Evolutionary conservation across 78 protist species (phyloP).

Genomic region (Mantamonas sphyraenae): DNA sequence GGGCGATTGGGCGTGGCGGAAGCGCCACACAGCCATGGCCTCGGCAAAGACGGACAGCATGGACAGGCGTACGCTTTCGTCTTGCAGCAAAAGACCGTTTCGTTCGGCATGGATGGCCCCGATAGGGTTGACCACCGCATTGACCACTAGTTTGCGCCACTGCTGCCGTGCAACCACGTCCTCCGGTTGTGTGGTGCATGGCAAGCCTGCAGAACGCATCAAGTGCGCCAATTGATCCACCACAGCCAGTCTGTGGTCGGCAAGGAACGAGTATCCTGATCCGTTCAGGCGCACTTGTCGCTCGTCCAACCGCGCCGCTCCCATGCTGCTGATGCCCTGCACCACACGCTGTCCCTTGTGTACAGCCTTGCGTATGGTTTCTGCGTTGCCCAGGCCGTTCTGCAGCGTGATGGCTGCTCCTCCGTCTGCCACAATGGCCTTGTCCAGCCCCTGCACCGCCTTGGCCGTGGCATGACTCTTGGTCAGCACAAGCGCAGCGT

Average conservation of each 20-base stretch:
- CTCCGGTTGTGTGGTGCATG: neutral
- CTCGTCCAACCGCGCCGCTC: slow-evolving; percentile 16
- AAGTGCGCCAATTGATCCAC: neutral
- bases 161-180: slow-evolving; percentile 18
- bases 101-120: slow-evolving; percentile 35
- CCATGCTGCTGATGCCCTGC: slow-evolving; percentile 63
- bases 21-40: too few species aligned
- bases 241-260: neutral
- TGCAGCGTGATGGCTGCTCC: slow-evolving; percentile 61
- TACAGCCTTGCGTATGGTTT: slow-evolving; percentile 10
- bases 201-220: neutral
- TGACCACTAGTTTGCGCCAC: slow-evolving; percentile 63
- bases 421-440: slow-evolving; percentile 5
- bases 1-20: too few species aligned
- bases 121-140: slow-evolving; percentile 73
- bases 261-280: slow-evolving; percentile 35
- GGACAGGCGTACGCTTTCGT: neutral
- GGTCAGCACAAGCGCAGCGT: slow-evolving; percentile 35
- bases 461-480: slow-evolving; percentile 38
- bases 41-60: too few species aligned
- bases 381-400: slow-evolving; percentile 75
- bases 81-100: neutral
- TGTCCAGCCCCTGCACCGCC: slow-evolving; percentile 38
- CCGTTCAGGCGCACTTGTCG: slow-evolving; percentile 61
- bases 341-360: slow-evolving; percentile 28